Conservation (phyloP, 148 eudicot species). For the Diospyros kaki region DNA sequence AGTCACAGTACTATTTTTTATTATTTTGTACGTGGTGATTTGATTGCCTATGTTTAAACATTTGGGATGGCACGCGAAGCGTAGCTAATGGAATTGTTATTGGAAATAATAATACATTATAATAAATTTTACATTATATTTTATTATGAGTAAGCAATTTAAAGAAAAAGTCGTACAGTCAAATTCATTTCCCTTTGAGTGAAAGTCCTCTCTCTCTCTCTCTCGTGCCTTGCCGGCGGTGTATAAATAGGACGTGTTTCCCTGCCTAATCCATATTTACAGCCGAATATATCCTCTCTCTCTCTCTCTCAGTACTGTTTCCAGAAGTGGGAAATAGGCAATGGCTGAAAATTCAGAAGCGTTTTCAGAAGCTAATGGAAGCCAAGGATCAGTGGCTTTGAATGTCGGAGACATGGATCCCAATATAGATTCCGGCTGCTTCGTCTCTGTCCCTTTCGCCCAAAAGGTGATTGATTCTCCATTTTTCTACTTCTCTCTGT, state of each 20-base stretch:
- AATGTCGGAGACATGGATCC: conserved; percentile 17
- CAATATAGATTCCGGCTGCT: conserved; percentile 18
- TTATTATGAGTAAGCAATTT: no score
- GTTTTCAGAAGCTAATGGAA: conserved; percentile 51
- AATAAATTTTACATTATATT: no score
- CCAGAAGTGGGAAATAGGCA: no score
- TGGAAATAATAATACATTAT: no score
- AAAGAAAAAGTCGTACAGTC: background rate
- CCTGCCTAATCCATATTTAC: background rate
- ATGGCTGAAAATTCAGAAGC: conserved; percentile 59
- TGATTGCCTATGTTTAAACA: no score
- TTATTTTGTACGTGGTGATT: no score
- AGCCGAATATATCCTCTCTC: background rate
- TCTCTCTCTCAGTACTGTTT: background rate
- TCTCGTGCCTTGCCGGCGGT: background rate
- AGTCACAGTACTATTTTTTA: no score
- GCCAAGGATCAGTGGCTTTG: conserved; percentile 42
- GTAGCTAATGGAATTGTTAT: no score
- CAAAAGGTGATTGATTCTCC: conserved; percentile 47
- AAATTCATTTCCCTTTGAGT: background rate
- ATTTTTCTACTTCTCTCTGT: background rate
- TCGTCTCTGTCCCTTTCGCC: conserved; percentile 45
- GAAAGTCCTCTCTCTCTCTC: conserved; percentile 11
- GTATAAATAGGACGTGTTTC: conserved; percentile 7
- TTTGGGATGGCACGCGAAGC: no score